Conservation (phyloP, 305 asterid genomes). For the Plantago coronopus region DNA sequence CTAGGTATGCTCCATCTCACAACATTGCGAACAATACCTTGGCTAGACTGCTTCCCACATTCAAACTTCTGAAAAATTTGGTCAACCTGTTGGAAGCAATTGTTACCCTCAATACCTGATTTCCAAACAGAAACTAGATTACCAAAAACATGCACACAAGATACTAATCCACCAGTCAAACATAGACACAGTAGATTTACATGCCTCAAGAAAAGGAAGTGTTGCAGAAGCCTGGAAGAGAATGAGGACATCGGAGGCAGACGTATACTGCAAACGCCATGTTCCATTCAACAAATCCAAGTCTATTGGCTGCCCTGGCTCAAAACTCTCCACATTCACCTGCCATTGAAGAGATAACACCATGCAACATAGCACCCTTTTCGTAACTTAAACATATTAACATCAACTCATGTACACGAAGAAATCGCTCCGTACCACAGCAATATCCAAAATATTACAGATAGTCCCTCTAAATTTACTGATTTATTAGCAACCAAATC, state of each 20-base stretch:
- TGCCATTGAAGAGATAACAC: slow-evolving; percentile 14
- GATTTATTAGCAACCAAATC: not conserved
- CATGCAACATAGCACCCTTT: no score
- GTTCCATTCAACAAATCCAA: slow-evolving; percentile 69
- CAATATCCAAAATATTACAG: not conserved
- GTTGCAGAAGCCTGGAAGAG: slow-evolving; percentile 72
- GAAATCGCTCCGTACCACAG: not conserved
- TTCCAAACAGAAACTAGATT: not conserved
- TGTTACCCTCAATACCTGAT: not conserved
- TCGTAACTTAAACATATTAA: not conserved
- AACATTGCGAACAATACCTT: slow-evolving; percentile 66
- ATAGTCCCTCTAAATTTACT: no score
- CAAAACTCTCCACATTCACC: slow-evolving; percentile 63
- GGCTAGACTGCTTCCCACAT: slow-evolving; percentile 42
- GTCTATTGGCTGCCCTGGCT: slow-evolving; percentile 56
- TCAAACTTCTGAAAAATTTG: slow-evolving; percentile 82
- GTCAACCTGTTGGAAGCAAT: slow-evolving; percentile 45
- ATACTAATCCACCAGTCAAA: not conserved
- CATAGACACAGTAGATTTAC: not conserved
- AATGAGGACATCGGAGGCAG: slow-evolving; percentile 76
- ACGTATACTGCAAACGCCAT: slow-evolving; percentile 91
- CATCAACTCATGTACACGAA: not conserved
- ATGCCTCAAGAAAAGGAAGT: slow-evolving; percentile 74
- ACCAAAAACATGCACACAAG: not conserved
- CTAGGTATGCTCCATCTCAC: slow-evolving; percentile 77